A percentile compares a stretch with the other conserved stretches of the same genome.
Evolutionary conservation across 768 basidiomycete genomes (phyloP).

Genomic region (Naganishia friedmannii): DNA sequence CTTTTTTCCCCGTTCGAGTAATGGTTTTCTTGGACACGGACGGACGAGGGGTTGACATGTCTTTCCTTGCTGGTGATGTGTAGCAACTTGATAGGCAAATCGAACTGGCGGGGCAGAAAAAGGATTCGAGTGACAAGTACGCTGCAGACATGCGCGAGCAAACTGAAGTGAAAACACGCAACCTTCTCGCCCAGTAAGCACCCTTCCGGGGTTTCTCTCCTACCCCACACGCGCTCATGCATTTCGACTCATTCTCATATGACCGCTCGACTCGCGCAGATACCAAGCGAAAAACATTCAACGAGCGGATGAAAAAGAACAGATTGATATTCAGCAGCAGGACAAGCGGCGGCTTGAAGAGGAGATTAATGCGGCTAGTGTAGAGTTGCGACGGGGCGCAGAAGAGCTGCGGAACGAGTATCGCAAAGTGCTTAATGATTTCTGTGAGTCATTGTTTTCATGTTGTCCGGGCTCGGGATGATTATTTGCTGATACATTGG

Average conservation of each 20-base stretch:
- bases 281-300: conserved; percentile 20
- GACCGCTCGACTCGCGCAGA: not conserved
- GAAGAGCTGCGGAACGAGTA: conserved; percentile 19
- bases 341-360: conserved; percentile 17
- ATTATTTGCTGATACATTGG: not conserved
- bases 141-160: conserved; percentile 19
- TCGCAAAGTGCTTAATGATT: conserved; percentile 12
- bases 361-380: conserved; percentile 21
- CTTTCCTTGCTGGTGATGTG: not conserved
- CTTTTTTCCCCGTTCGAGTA: not conserved
- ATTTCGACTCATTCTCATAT: not conserved
- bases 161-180: conserved; percentile 16
- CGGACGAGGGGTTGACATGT: too few species aligned
- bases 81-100: conserved; percentile 23
- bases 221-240: not conserved
- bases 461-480: too few species aligned
- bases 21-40: too few species aligned
- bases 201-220: not conserved
- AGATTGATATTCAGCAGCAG: conserved; percentile 22
- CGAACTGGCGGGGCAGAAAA: conserved; percentile 8
- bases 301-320: conserved; percentile 18
- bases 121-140: conserved; percentile 15
- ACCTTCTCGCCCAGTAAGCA: conserved; percentile 10
- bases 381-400: conserved; percentile 6
- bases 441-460: conserved; percentile 1